Evolutionary conservation across 352 stramenopile genomes (phyloP).

Genomic region (Globisporangium radiosum): DNA sequence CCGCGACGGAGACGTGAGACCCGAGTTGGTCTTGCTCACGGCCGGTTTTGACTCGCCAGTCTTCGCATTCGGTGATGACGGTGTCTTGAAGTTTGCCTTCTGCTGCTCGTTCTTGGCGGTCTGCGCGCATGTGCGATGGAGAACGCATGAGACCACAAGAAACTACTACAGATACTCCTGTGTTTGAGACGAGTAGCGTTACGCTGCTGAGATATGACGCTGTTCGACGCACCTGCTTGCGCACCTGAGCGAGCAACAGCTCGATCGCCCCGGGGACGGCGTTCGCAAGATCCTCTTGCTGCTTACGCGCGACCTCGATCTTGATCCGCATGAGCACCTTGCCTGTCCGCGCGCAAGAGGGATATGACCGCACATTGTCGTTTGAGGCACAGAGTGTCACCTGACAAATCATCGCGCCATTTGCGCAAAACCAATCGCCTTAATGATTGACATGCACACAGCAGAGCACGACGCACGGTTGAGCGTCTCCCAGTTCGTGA

Average conservation of each 20-base stretch:
- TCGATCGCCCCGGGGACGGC: conserved; percentile 34
- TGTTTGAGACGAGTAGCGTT: too few relatives aligned
- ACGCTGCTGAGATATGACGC: too few relatives aligned
- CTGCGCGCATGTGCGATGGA: background rate
- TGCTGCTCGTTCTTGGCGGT: conserved; percentile 13
- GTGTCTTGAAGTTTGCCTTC: conserved; percentile 13
- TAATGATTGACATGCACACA: too few relatives aligned
- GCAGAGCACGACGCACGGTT: conserved; percentile 27
- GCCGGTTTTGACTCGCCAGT: background rate
- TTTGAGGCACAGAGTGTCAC: background rate
- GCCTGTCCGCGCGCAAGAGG: conserved; percentile 11
- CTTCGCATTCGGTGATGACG: background rate
- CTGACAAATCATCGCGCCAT: too few relatives aligned
- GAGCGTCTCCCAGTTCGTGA: conserved; percentile 49
- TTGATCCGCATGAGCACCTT: conserved; percentile 42
- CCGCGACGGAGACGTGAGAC: conserved; percentile 3
- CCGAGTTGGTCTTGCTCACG: background rate
- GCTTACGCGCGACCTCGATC: conserved; percentile 33
- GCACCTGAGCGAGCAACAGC: conserved; percentile 33
- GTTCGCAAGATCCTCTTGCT: conserved; percentile 38
- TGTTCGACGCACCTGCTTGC: conserved; percentile 22
- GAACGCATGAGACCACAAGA: background rate
- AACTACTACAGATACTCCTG: too few relatives aligned
- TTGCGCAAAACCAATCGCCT: too few relatives aligned
- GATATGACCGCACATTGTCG: too few relatives aligned